A percentile compares a stretch with the other conserved stretches of the same genome.
Conservation (phyloP, 257 asterid genomes). For the Scutellaria minor region DNA sequence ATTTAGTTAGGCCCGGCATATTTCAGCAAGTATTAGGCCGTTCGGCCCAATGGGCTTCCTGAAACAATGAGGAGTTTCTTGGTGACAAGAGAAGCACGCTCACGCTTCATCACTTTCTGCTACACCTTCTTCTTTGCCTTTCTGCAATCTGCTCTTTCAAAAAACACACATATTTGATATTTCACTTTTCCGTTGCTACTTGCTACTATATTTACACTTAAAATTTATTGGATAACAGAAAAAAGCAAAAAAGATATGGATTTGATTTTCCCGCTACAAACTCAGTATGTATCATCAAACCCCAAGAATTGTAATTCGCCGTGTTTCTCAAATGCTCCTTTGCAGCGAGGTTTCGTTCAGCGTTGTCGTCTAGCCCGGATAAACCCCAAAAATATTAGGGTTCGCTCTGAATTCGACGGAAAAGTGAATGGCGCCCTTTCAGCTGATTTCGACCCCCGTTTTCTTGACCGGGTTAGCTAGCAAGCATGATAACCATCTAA, state of each 20-base stretch:
- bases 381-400: conserved; percentile 53
- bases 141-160: conserved; percentile 12
- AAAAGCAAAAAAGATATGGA: conserved; percentile 42
- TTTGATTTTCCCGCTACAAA: conserved; percentile 50
- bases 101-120: conserved; percentile 11
- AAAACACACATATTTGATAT: background rate
- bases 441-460: conserved; percentile 84
- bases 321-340: conserved; percentile 37
- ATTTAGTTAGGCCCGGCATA: no score
- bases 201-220: background rate
- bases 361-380: conserved; percentile 33
- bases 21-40: background rate
- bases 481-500: background rate
- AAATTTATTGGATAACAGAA: conserved; percentile 2
- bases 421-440: conserved; percentile 75
- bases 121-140: conserved; percentile 1
- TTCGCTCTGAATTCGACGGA: conserved; percentile 74
- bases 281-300: conserved; percentile 44
- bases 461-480: conserved; percentile 78
- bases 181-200: background rate
- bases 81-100: background rate
- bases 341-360: conserved; percentile 39
- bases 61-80: background rate
- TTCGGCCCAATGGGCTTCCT: conserved; percentile 33
- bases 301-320: conserved; percentile 30